Evolutionary conservation across 2,329 filamentous ascomycete genomes (phyloP), one percentile per base, ranked within the genome.

Genomic region (Ophiocordyceps camponoti-saundersi): DNA sequence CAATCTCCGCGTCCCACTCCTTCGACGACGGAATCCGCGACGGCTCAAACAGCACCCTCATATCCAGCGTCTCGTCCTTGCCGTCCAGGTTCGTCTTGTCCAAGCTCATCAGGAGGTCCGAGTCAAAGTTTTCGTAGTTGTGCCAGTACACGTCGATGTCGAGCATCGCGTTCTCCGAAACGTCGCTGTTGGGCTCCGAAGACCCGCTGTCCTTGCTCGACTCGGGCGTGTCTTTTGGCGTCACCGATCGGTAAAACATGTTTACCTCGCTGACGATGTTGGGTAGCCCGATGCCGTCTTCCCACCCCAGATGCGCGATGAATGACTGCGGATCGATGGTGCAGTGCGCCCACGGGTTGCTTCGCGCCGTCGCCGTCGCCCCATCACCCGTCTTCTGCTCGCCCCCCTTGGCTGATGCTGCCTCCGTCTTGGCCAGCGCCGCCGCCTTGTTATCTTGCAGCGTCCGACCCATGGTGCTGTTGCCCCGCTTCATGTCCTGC

Each of bases 161-260:
- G 15, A 78, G 62, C 16, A 62, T 58, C 3, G 69, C 66, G 6
- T 65, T 66, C 48, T 80, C 77, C 3, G 74, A 70, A 18, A 80
- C 72, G 52, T 81, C 77, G 55, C 75, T 80, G 50, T 72, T 79
- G 11, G 75, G 73, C 53, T 80, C 77, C 40, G 77, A 79, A 10
- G 65, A 59, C 4, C 72, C 70, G 52, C 70, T 72, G 48, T 80
- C 76, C 57, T 79, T 78, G 59, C 68, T 75, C 2, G 77, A 80
- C 52, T 80, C 77, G 0, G 77, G 78, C 8, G 78, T 81, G 55
- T 80, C 75, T 49, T 79, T 77, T 0, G 77, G 76, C 22, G 77
- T 77, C 48, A 73, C 62, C 1, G 72, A 69, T 20, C 71, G 69
- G 53, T 76, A 29, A 10, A 29, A 78, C 10, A 73, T 62, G 47